Conservation (phyloP, 2,329 filamentous ascomycete genomes). For the Xylariaceae sp. region DNA sequence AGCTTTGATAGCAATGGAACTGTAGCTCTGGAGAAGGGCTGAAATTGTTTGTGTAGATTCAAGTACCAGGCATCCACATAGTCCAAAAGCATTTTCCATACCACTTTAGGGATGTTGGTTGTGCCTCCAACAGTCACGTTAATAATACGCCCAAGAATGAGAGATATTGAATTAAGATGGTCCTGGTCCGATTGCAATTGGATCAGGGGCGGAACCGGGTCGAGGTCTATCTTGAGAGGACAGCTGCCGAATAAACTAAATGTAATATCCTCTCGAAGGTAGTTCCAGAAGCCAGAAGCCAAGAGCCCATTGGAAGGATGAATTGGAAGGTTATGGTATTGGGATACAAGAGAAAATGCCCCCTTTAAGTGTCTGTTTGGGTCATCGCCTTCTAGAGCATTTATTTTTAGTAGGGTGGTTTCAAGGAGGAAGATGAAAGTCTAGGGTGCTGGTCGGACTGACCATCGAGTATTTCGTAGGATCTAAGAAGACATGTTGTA, state of each 20-base stretch:
- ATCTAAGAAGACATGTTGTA: constrained; percentile 53
- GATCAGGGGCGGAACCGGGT: constrained; percentile 23
- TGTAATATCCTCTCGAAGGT: constrained; percentile 58
- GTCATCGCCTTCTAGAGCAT: constrained; percentile 43
- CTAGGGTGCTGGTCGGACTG: constrained; percentile 16
- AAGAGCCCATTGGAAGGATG: constrained; percentile 39
- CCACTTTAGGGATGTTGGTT: not conserved
- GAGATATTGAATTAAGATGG: constrained; percentile 48
- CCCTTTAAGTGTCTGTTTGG: constrained; percentile 54
- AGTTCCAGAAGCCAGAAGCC: constrained; percentile 56
- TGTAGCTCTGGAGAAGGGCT: constrained; percentile 39
- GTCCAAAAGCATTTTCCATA: constrained; percentile 33
- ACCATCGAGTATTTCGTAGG: constrained; percentile 56
- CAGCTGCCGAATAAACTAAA: constrained; percentile 54
- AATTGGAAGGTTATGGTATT: constrained; percentile 31
- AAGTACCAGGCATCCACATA: constrained; percentile 41
- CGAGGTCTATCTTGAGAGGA: constrained; percentile 49
- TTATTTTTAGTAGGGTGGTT: too few relatives aligned
- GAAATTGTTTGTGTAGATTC: constrained; percentile 40
- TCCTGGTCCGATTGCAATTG: constrained; percentile 37
- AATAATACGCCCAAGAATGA: constrained; percentile 51
- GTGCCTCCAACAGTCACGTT: constrained; percentile 44
- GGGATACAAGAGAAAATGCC: constrained; percentile 51
- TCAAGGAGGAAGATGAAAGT: too few relatives aligned
- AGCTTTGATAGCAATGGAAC: constrained; percentile 34